Percentiles rank a stretch among this genome's conserved stretches.
Conservation (phyloP, 257 asterid species). For the Thymus quinquecostatus region DNA sequence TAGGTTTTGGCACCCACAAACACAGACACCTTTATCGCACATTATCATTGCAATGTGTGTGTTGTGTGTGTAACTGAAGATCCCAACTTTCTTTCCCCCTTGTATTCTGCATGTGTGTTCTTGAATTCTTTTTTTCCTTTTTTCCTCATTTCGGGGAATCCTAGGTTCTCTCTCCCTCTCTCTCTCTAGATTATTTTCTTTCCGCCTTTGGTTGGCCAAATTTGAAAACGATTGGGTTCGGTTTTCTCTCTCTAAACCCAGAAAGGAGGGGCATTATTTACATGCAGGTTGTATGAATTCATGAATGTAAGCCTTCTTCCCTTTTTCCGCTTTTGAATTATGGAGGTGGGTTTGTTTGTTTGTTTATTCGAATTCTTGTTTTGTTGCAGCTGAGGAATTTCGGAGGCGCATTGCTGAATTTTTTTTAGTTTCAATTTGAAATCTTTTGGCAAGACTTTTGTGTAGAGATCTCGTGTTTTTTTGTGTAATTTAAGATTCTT, state of each 20-base stretch:
- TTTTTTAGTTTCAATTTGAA: constrained; percentile 34
- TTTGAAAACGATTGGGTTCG: constrained; percentile 17
- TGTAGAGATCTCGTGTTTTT: constrained; percentile 31
- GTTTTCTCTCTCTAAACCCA: constrained; percentile 28
- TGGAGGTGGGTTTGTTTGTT: constrained; percentile 29
- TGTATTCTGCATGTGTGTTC: constrained; percentile 41
- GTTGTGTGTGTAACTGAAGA: constrained; percentile 40
- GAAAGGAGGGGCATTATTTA: background rate
- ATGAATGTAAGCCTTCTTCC: constrained; percentile 18
- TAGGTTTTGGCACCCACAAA: constrained; percentile 29
- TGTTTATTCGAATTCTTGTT: constrained; percentile 15
- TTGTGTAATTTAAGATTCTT: constrained; percentile 35
- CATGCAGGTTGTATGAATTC: constrained; percentile 26
- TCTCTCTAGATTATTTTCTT: constrained; percentile 11
- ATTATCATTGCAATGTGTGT: background rate
- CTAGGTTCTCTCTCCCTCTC: constrained; percentile 25
- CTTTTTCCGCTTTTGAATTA: constrained; percentile 9
- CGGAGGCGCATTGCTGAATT: constrained; percentile 36
- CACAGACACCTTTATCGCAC: constrained; percentile 16
- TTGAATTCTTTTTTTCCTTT: background rate
- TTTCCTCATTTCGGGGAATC: constrained; percentile 33
- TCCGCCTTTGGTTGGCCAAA: constrained; percentile 17
- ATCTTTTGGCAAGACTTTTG: constrained; percentile 21
- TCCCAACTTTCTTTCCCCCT: constrained; percentile 38
- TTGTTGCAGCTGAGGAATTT: constrained; percentile 18